Conservation (phyloP, 2,329 filamentous ascomycete species). For the Ophiostoma piceae region DNA sequence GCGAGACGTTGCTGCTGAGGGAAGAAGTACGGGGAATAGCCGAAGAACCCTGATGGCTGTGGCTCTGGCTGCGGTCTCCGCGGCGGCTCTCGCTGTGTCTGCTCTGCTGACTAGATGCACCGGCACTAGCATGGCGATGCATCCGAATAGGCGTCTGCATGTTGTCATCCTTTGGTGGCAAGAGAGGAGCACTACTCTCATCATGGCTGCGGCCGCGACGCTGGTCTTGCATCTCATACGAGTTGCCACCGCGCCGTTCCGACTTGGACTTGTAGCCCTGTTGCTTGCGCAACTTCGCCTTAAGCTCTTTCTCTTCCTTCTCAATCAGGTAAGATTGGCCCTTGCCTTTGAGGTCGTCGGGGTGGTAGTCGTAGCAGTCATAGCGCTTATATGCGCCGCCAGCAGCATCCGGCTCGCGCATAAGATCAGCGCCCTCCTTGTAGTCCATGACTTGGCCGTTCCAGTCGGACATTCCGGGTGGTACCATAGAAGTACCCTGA, state of each 20-base stretch:
- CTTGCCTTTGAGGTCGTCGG: conserved; percentile 76
- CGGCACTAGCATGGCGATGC: conserved; percentile 29
- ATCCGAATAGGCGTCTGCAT: conserved; percentile 37
- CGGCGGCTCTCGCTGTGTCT: background rate
- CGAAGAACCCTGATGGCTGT: background rate
- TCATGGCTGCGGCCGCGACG: conserved; percentile 1
- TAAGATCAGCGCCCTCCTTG: conserved; percentile 79
- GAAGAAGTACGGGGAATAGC: background rate
- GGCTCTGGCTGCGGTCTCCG: conserved; percentile 6
- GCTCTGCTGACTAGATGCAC: background rate
- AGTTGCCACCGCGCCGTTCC: background rate
- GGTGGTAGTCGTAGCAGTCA: conserved; percentile 60
- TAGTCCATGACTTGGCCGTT: conserved; percentile 70
- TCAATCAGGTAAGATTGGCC: conserved; percentile 73
- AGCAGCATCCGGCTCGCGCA: conserved; percentile 62
- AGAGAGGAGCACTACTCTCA: conserved; percentile 25
- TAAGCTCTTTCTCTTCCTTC: conserved; percentile 57
- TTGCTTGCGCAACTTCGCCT: conserved; percentile 34
- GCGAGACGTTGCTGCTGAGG: background rate
- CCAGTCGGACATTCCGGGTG: conserved; percentile 63
- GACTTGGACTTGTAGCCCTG: conserved; percentile 48
- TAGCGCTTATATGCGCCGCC: conserved; percentile 76
- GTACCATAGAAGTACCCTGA: conserved; percentile 72
- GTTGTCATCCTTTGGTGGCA: conserved; percentile 28
- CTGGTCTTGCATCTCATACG: conserved; percentile 35